Base-by-base conservation (phyloP, 108 stramenopile species). In the Thalassiosira profunda region DNA sequence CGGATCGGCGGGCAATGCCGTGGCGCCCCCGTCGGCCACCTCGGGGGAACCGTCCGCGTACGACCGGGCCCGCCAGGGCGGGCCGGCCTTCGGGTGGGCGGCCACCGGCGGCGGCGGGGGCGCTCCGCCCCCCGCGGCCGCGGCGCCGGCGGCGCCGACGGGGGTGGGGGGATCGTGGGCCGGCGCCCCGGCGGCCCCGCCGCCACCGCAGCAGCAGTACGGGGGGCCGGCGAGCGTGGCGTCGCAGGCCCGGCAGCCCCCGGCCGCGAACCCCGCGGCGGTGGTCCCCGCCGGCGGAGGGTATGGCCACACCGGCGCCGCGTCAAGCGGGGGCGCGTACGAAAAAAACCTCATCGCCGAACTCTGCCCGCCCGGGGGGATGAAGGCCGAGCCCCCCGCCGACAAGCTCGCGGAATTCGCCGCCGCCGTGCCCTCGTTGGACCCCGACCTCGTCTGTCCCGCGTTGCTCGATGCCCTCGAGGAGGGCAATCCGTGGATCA, bases 321-420 rank as follows among this genome's bases (percentile, higher is more conserved):
- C n/a, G n/a, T n/a, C n/a, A n/a, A n/a, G n/a, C n/a, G 88, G 84
- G 46, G 97, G 98, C 14, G 67, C 80, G 5, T 98, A 97, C 65
- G 98, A 98, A 84, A 88, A 83, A 45, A 86, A 92, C 45, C 79
- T 98, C 6, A 83, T 98, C 41, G 74, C 86, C 54, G 96, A 96
- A 63, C 80, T 98, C 4, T 98, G 96, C 68, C 93, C 91, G 12
- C 96, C 96, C 7, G 95, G 97, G 34, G 97, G 97, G 11, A 88
- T 96, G 85, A 94, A 95, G 60, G 86, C 97, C 15, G 94, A 91
- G 47, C 97, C 97, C 17, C 92, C 95, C 30, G 82, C 78, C 6
- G 95, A 97, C 44, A 93, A 95, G 58, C 56, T 98, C 40, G 77
- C 64, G 9, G 80, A 84, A 42, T 98, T 97, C 76, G 63, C 90